Evolutionary conservation across 1,139 yeast species (phyloP).

Genomic region (Yueomyces sp.): DNA sequence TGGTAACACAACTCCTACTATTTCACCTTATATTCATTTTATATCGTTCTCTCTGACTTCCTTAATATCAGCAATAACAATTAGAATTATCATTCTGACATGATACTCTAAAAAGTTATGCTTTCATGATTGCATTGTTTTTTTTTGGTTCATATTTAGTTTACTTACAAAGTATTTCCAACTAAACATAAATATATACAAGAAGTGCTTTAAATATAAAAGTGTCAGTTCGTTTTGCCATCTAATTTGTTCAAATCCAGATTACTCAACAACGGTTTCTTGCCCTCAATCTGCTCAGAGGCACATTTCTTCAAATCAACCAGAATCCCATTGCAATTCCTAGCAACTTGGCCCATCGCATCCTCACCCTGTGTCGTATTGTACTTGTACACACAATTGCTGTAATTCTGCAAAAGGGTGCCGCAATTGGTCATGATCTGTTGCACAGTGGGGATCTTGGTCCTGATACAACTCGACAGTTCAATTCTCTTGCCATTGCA

Average conservation of each 20-base stretch:
- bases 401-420: conserved; percentile 18
- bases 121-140: too few species aligned
- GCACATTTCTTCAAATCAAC: conserved; percentile 14
- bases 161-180: too few species aligned
- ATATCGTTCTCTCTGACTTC: too few species aligned
- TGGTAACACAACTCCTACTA: too few species aligned
- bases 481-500: conserved; percentile 20
- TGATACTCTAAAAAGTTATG: too few species aligned
- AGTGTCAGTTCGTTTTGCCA: too few species aligned
- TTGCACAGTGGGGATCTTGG: conserved; percentile 24
- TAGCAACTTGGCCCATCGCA: conserved; percentile 12
- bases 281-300: conserved; percentile 7
- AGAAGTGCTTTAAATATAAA: too few species aligned
- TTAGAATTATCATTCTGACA: too few species aligned
- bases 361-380: conserved; percentile 6
- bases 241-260: background rate
- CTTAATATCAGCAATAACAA: too few species aligned
- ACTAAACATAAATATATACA: too few species aligned
- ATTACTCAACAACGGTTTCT: conserved; percentile 2
- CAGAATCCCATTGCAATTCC: conserved; percentile 8
- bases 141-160: too few species aligned
- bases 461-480: conserved; percentile 19
- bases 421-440: conserved; percentile 22
- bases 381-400: conserved; percentile 16
- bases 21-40: too few species aligned